These are phyloP conservation scores for Aspergillus piperis DNA, from an alignment of 2,329 filamentous ascomycete species.

Conservation along the genomic window DNA sequence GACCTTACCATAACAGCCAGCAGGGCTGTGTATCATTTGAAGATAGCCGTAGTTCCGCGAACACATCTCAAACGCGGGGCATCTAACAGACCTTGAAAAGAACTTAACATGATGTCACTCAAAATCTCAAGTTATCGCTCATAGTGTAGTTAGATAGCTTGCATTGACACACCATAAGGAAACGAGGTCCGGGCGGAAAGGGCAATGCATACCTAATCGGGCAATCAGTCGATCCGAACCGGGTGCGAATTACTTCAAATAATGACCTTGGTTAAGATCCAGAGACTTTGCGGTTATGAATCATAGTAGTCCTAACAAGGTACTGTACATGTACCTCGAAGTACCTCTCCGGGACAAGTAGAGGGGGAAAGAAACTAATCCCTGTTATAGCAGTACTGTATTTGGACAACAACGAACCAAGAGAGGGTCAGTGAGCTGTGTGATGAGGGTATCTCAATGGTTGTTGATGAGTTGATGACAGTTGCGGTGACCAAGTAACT, in stretches of 20 bases:
- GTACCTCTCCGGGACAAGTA: too few relatives aligned
- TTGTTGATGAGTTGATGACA: constrained; percentile 1
- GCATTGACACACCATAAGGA: neutral
- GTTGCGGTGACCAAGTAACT: constrained; percentile 11
- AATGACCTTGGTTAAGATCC: neutral
- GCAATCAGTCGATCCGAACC: constrained; percentile 1
- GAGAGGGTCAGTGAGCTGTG: neutral
- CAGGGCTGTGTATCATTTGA: constrained; percentile 13
- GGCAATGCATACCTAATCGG: neutral
- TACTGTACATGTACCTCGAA: too few relatives aligned
- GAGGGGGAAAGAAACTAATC: too few relatives aligned
- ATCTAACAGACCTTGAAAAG: neutral
- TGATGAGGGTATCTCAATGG: neutral
- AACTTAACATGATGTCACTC: constrained; percentile 1
- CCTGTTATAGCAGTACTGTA: neutral
- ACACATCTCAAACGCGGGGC: neutral
- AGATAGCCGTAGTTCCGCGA: neutral
- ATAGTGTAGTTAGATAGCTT: neutral
- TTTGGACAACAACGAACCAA: neutral
- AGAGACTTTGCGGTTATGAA: neutral
- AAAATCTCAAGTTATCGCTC: neutral
- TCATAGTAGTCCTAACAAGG: too few relatives aligned
- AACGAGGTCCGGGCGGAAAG: neutral
- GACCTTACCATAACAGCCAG: constrained; percentile 5
- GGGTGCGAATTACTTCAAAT: neutral